Evolutionary conservation across 1,284 basidiomycete genomes (phyloP).

Genomic region (Irpex lacteus): DNA sequence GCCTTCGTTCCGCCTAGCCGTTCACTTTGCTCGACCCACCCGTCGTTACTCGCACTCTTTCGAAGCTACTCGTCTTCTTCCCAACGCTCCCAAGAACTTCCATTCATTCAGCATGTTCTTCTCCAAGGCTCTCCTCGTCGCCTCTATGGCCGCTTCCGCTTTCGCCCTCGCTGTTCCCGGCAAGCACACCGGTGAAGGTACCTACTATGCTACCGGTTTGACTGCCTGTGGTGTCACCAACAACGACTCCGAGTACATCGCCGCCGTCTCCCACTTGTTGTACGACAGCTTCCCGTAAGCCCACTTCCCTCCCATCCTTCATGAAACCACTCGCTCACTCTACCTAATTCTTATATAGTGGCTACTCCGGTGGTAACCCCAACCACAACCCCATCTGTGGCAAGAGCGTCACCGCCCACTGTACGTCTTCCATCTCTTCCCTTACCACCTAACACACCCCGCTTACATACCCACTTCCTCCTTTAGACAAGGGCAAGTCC

Average conservation of each 20-base stretch:
- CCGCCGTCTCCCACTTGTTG: slow-evolving; percentile 29
- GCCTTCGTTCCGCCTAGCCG: neutral
- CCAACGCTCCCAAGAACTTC: neutral
- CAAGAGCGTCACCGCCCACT: slow-evolving; percentile 34
- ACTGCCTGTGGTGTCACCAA: slow-evolving; percentile 37
- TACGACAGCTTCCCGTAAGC: slow-evolving; percentile 33
- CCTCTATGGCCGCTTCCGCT: slow-evolving; percentile 42
- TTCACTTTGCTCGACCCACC: neutral
- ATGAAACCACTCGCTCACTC: neutral
- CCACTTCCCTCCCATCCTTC: neutral
- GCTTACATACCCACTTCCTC: neutral
- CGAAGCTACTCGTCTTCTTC: neutral
- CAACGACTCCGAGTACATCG: slow-evolving; percentile 29
- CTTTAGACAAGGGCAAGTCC: slow-evolving; percentile 31
- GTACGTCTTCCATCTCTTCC: slow-evolving; percentile 20
- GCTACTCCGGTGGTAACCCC: slow-evolving; percentile 34
- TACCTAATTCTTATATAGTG: slow-evolving; percentile 6
- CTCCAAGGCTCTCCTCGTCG: slow-evolving; percentile 40
- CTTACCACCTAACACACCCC: neutral
- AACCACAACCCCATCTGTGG: slow-evolving; percentile 46
- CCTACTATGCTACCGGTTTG: slow-evolving; percentile 31
- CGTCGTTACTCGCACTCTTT: neutral
- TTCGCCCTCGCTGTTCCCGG: slow-evolving; percentile 24
- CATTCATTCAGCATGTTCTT: slow-evolving; percentile 23
- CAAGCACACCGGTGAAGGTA: slow-evolving; percentile 42